Evolutionary conservation across 2,329 filamentous ascomycete genomes (phyloP), one percentile per base, ranked within the genome.

Genomic region (Phialophora verrucosa): DNA sequence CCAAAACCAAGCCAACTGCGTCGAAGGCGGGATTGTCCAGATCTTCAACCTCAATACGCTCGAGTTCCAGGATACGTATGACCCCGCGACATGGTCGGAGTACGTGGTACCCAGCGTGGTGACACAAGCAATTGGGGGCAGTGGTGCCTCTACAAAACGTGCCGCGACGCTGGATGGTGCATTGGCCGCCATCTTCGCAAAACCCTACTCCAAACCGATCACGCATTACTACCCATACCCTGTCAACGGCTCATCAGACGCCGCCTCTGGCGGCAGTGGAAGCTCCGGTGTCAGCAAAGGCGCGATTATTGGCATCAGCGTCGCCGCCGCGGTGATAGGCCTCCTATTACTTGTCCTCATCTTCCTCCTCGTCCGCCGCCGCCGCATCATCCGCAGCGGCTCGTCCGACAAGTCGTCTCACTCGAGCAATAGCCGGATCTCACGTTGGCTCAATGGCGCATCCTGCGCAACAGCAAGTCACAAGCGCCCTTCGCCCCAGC

Each of bases 241-340:
- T n/a, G 62, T 65, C 5, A 55, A 55, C 32, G 53, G 75, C 74
- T 72, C 7, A 73, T 70, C n/a, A 10, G 63, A 74, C 3, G 64
- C 35, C 47, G 17, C 57, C 8, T 55, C 53, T 4, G 23, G 57
- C 12, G 57, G 61, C 25, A 31, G 63, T n/a, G 59, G 49, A 42
- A n/a, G 49, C 47, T 65, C 59, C 11, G 64, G 64, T 6, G 49
- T 68, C 31, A 66, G 59, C 61, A 65, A 64, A 81, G 82, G 89
- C 1, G 83, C 83, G 0, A 87, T 88, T 0, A 87, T 88, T 0
- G 84, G 90, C 1, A 76, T 90, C 0, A 87, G 87, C 17, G 86
- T 88, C 3, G 82, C 89, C 4, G 79, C 88, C 1, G 87, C 86
- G 2, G 78, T 87, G 1, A 82, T 55, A n/a, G 53, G 53, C 17